Conservation (phyloP, 192 early-diverging fungal species). For the Phycomyces nitens region DNA sequence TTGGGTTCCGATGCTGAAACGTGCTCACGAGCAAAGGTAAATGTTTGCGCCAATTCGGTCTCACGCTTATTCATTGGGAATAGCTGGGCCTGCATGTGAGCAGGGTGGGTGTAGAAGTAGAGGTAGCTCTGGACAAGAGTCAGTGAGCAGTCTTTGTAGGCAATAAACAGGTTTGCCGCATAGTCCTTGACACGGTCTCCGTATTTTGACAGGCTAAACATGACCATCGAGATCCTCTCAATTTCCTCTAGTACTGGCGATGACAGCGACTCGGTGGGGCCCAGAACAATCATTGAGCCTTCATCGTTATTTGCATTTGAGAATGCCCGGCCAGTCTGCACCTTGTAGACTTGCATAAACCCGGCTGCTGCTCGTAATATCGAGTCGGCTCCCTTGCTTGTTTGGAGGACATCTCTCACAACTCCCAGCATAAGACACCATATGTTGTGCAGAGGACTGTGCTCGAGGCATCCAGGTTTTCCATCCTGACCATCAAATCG, state of each 20-base stretch:
- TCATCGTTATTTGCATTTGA: constrained; percentile 12
- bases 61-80: constrained; percentile 18
- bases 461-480: constrained; percentile 21
- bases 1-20: neutral
- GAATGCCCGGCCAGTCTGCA: constrained; percentile 43
- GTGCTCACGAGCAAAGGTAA: neutral
- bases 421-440: constrained; percentile 53
- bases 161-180: constrained; percentile 7
- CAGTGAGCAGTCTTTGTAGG: constrained; percentile 19
- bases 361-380: constrained; percentile 39
- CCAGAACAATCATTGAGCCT: constrained; percentile 6
- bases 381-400: constrained; percentile 28
- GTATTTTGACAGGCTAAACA: constrained; percentile 44
- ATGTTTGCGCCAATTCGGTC: constrained; percentile 2
- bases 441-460: constrained; percentile 38
- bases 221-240: constrained; percentile 48
- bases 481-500: constrained; percentile 31
- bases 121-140: constrained; percentile 12
- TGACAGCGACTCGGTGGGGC: constrained; percentile 28
- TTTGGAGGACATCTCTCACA: constrained; percentile 40
- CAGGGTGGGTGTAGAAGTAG: constrained; percentile 17
- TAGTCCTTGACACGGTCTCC: neutral
- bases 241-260: constrained; percentile 49
- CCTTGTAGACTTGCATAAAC: constrained; percentile 43
- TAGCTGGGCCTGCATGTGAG: constrained; percentile 18